Conservation (phyloP, 192 early-diverging fungal genomes). For the Linnemannia schmuckeri region DNA sequence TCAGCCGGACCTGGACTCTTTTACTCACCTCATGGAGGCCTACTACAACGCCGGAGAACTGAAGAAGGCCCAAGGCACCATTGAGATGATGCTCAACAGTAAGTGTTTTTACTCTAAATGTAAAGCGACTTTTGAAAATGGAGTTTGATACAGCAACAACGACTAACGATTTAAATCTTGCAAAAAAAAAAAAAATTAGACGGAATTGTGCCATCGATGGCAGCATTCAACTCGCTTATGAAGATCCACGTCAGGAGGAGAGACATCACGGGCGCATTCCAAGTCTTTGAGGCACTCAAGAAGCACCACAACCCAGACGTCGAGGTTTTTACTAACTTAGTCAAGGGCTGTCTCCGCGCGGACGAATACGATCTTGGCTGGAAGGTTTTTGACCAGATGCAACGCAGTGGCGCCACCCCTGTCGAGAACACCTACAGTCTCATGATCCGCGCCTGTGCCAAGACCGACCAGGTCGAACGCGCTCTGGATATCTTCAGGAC, state of each 20-base stretch:
- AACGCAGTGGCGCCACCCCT: conserved; percentile 79
- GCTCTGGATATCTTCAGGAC: conserved; percentile 94
- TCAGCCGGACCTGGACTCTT: conserved; percentile 75
- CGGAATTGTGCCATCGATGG: conserved; percentile 25
- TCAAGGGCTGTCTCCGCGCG: conserved; percentile 83
- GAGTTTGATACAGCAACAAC: too few relatives aligned
- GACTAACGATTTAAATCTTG: background rate
- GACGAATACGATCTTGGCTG: conserved; percentile 85
- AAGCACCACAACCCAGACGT: conserved; percentile 56
- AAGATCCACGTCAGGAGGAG: conserved; percentile 36
- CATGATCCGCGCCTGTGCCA: conserved; percentile 94
- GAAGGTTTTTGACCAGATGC: conserved; percentile 91
- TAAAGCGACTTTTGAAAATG: too few relatives aligned
- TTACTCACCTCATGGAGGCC: conserved; percentile 84
- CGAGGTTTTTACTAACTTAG: conserved; percentile 81
- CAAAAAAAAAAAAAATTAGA: background rate
- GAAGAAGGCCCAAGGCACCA: conserved; percentile 70
- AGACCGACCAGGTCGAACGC: conserved; percentile 85
- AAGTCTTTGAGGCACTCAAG: conserved; percentile 56
- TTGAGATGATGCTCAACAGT: conserved; percentile 70
- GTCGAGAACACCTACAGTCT: conserved; percentile 85
- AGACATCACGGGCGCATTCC: conserved; percentile 52
- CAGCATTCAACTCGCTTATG: conserved; percentile 40
- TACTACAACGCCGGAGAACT: conserved; percentile 78
- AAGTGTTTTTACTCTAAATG: conserved; percentile 26